Percentiles rank a stretch among this genome's conserved stretches.
Evolutionary conservation across 2,329 filamentous ascomycete species (phyloP).

Genomic region (Helotiales sp.): DNA sequence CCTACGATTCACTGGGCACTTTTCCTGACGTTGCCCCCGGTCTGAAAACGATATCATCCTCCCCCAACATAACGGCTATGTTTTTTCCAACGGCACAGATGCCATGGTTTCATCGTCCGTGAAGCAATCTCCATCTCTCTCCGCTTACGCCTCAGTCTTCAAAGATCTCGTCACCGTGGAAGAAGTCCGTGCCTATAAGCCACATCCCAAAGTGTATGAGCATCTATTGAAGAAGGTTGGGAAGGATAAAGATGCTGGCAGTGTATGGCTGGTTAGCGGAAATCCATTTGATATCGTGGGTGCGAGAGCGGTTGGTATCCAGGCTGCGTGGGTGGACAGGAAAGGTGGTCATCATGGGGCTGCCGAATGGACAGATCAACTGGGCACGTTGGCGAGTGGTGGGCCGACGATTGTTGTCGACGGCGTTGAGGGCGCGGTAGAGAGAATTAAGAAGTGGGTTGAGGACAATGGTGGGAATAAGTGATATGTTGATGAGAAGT

Average conservation of each 20-base stretch:
- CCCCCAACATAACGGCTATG: conserved; percentile 42
- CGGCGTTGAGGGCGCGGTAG: conserved; percentile 62
- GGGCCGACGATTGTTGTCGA: conserved; percentile 59
- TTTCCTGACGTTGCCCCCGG: conserved; percentile 67
- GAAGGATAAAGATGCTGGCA: conserved; percentile 45
- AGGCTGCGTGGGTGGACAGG: conserved; percentile 71
- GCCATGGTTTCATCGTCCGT: conserved; percentile 68
- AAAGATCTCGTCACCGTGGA: conserved; percentile 65
- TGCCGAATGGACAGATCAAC: conserved; percentile 66
- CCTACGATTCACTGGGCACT: conserved; percentile 66
- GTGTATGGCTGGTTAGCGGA: conserved; percentile 71
- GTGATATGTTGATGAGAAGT: background rate
- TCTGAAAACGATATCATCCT: conserved; percentile 46
- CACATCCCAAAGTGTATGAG: conserved; percentile 64
- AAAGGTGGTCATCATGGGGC: conserved; percentile 46
- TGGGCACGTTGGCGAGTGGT: conserved; percentile 52
- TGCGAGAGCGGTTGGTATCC: conserved; percentile 63
- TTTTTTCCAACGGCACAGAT: conserved; percentile 66
- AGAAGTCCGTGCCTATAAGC: conserved; percentile 66
- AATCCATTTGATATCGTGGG: conserved; percentile 78
- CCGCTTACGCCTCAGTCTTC: conserved; percentile 53
- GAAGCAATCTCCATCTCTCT: conserved; percentile 59
- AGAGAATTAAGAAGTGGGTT: conserved; percentile 43
- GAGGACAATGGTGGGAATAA: conserved; percentile 29
- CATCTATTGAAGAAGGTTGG: conserved; percentile 46